phyloP scores from a whole-genome alignment of 306 rosid genomes.

The Medicago arabica region DNA sequence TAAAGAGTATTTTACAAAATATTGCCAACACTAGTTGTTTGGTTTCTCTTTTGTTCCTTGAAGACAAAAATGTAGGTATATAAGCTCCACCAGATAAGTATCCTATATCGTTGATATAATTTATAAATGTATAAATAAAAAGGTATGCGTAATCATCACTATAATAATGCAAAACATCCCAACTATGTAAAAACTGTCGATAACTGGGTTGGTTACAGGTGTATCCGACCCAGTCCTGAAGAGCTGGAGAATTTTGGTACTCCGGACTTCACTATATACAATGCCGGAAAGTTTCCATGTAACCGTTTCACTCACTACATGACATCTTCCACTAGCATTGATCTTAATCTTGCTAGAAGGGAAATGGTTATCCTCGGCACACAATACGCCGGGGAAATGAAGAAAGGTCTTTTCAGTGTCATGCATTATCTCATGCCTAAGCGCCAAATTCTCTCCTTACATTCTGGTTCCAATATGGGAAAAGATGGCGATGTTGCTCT shows the following conservation, averaged over 20 bases:
- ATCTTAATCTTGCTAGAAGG: slow-evolving; percentile 81
- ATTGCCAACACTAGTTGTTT: slow-evolving; percentile 39
- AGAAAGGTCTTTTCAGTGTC: slow-evolving; percentile 88
- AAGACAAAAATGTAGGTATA: slow-evolving; percentile 41
- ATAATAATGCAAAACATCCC: not conserved
- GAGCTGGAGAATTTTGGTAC: slow-evolving; percentile 91
- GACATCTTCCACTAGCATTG: slow-evolving; percentile 95
- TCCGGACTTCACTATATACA: slow-evolving; percentile 96
- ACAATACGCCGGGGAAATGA: slow-evolving; percentile 97
- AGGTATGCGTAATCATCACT: not conserved
- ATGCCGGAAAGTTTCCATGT: slow-evolving; percentile 95
- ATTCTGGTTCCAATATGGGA: slow-evolving; percentile 93
- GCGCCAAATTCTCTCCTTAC: slow-evolving; percentile 82
- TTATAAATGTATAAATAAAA: not conserved
- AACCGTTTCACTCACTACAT: slow-evolving; percentile 93
- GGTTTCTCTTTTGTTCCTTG: slow-evolving; percentile 42
- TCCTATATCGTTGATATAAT: slow-evolving; percentile 43
- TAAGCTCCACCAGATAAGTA: slow-evolving; percentile 51
- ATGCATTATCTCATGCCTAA: slow-evolving; percentile 96
- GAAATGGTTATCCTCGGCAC: slow-evolving; percentile 99
- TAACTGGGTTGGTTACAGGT: slow-evolving; percentile 89
- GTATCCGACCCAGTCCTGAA: slow-evolving; percentile 88
- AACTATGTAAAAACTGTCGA: slow-evolving; percentile 42
- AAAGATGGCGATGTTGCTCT: slow-evolving; percentile 90
- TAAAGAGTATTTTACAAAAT: slow-evolving; percentile 16